Percentiles rank a stretch among this genome's conserved stretches.
Conservation (phyloP, 2,329 filamentous ascomycete genomes). For the Epichloe bromicola region DNA sequence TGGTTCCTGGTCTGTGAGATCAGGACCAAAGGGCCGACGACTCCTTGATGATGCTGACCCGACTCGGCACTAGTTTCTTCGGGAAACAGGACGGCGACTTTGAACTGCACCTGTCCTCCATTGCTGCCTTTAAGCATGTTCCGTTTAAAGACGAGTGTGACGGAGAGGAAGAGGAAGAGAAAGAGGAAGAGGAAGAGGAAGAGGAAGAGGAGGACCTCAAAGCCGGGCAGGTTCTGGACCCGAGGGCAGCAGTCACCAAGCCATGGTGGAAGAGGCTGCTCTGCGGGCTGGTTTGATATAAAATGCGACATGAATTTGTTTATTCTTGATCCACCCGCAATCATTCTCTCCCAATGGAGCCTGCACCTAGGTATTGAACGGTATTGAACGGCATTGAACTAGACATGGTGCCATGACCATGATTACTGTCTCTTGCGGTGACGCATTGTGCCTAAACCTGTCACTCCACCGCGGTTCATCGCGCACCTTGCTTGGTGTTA, state of each 20-base stretch:
- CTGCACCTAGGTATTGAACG: background rate
- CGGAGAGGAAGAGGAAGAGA: conserved; percentile 6
- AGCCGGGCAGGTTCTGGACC: background rate
- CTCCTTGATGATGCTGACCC: conserved; percentile 11
- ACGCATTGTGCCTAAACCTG: no score
- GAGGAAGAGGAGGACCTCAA: conserved; percentile 8
- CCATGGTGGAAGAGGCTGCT: conserved; percentile 15
- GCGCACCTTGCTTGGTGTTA: no score
- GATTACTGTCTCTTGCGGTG: no score
- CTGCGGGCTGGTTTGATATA: conserved; percentile 14
- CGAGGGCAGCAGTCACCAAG: conserved; percentile 3
- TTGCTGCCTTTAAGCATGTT: conserved; percentile 14
- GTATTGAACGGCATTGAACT: background rate
- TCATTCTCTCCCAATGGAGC: background rate
- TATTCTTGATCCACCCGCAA: no score
- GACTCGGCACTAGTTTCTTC: conserved; percentile 47
- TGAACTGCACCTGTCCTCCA: conserved; percentile 17
- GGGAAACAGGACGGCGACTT: conserved; percentile 60
- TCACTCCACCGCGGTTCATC: background rate
- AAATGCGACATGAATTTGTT: background rate
- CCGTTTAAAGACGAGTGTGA: background rate
- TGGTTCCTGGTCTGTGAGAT: no score
- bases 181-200: conserved; percentile 9
- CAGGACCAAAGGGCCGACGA: no score
- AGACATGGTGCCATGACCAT: background rate